Percentiles rank a stretch among this genome's conserved stretches.
Evolutionary conservation across 2,329 filamentous ascomycete species (phyloP).

Genomic region (Colletotrichum eleusines): DNA sequence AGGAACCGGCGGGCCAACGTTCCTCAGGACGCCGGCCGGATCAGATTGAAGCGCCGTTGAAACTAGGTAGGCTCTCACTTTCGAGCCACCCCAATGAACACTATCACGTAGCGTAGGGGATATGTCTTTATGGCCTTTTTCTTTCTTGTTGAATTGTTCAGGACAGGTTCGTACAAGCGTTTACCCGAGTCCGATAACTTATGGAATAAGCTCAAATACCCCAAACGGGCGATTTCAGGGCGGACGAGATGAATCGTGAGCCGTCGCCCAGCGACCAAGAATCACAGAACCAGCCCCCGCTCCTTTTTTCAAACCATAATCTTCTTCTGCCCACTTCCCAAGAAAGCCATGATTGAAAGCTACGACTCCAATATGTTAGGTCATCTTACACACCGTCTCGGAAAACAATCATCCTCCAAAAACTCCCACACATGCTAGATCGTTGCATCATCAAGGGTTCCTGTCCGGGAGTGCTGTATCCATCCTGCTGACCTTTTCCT

Average conservation of each 20-base stretch:
- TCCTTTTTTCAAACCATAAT: neutral
- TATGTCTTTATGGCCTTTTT: neutral
- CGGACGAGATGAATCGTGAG: neutral
- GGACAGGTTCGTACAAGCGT: constrained; percentile 32
- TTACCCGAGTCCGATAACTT: constrained; percentile 19
- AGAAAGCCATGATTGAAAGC: neutral
- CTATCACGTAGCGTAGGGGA: neutral
- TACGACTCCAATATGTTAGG: constrained; percentile 13
- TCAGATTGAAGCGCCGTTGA: neutral
- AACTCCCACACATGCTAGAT: constrained; percentile 38
- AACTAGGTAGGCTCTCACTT: too few relatives aligned
- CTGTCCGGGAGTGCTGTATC: constrained; percentile 14
- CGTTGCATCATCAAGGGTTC: constrained; percentile 31
- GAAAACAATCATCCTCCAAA: constrained; percentile 14
- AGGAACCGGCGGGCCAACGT: neutral
- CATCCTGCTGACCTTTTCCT: constrained; percentile 23
- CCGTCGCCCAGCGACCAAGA: constrained; percentile 34
- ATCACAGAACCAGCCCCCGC: neutral
- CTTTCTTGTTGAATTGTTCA: neutral
- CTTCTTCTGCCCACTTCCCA: neutral
- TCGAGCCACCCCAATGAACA: neutral
- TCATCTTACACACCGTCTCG: constrained; percentile 30
- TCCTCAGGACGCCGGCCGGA: neutral
- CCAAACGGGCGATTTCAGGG: constrained; percentile 1
- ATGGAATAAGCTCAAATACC: neutral